Conservation (phyloP, 352 stramenopile species). For the Globisporangium heterothallicum region DNA sequence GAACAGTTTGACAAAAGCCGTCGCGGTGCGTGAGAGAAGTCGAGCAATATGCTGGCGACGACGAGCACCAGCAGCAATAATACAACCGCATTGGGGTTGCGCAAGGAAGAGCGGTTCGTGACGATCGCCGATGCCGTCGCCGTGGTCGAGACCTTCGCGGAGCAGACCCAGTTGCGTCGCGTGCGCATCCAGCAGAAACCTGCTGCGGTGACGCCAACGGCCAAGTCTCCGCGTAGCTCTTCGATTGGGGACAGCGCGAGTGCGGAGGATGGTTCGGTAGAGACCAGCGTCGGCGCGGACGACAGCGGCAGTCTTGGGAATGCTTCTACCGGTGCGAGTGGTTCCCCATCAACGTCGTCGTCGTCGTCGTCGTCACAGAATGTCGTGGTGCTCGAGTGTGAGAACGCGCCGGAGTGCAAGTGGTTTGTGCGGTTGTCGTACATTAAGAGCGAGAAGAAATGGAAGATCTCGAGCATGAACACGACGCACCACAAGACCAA, state of each 20-base stretch:
- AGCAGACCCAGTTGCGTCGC: conserved; percentile 44
- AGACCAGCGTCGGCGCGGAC: too few species aligned
- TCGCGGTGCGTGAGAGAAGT: conserved; percentile 19
- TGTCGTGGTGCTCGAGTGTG: conserved; percentile 54
- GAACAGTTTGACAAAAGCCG: conserved; percentile 39
- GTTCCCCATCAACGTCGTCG: background rate
- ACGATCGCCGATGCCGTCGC: conserved; percentile 61
- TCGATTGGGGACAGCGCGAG: conserved; percentile 1
- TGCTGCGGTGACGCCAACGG: background rate
- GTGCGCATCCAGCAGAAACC: conserved; percentile 42
- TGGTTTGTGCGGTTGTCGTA: conserved; percentile 69
- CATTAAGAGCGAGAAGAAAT: conserved; percentile 59
- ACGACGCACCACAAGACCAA: conserved; percentile 56
- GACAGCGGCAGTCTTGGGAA: background rate
- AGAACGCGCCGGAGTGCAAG: conserved; percentile 59
- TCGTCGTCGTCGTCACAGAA: conserved; percentile 22
- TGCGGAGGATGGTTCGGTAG: background rate
- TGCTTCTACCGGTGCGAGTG: too few species aligned
- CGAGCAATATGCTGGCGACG: background rate
- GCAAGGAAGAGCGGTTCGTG: conserved; percentile 58
- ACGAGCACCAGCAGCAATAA: background rate
- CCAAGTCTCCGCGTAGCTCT: too few species aligned
- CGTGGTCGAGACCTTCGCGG: conserved; percentile 52
- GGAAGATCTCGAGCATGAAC: conserved; percentile 75
- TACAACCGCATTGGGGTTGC: conserved; percentile 16